Evolutionary conservation across 1,284 basidiomycete species (phyloP).

Genomic region (Puccinia polysora): DNA sequence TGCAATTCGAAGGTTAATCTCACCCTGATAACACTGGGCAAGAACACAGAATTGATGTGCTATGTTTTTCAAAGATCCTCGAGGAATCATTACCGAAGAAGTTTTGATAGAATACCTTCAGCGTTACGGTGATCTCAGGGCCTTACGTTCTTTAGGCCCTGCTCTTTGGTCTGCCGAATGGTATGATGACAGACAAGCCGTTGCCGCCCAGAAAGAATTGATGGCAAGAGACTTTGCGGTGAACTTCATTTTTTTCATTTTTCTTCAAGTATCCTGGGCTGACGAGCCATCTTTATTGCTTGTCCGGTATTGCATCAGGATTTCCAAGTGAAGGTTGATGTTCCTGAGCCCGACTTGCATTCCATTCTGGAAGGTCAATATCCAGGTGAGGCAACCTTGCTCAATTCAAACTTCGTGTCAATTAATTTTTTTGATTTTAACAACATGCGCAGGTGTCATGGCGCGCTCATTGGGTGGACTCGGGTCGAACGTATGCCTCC

Average conservation of each 20-base stretch:
- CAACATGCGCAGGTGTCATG: background rate
- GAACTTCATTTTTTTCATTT: background rate
- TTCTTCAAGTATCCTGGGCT: background rate
- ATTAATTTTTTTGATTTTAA: no score
- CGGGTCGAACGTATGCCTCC: slow-evolving; percentile 27
- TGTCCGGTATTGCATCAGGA: slow-evolving; percentile 1
- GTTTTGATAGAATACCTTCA: slow-evolving; percentile 34
- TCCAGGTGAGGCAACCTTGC: background rate
- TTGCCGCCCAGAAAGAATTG: slow-evolving; percentile 29
- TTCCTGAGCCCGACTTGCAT: background rate
- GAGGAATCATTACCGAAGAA: slow-evolving; percentile 34
- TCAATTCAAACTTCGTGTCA: background rate
- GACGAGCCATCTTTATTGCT: no score
- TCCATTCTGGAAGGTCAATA: slow-evolving; percentile 5
- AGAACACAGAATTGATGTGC: no score
- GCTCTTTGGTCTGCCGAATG: slow-evolving; percentile 36
- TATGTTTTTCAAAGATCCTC: slow-evolving; percentile 19
- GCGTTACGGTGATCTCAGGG: slow-evolving; percentile 42
- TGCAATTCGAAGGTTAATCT: slow-evolving; percentile 36
- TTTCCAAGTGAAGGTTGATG: slow-evolving; percentile 32
- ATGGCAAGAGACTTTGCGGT: slow-evolving; percentile 39
- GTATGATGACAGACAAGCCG: slow-evolving; percentile 37
- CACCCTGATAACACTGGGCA: background rate
- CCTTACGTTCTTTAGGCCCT: slow-evolving; percentile 4
- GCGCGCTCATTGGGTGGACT: slow-evolving; percentile 2